Evolutionary conservation across 352 stramenopile species (phyloP).

Genomic region (Nothophytophthora sp.): DNA sequence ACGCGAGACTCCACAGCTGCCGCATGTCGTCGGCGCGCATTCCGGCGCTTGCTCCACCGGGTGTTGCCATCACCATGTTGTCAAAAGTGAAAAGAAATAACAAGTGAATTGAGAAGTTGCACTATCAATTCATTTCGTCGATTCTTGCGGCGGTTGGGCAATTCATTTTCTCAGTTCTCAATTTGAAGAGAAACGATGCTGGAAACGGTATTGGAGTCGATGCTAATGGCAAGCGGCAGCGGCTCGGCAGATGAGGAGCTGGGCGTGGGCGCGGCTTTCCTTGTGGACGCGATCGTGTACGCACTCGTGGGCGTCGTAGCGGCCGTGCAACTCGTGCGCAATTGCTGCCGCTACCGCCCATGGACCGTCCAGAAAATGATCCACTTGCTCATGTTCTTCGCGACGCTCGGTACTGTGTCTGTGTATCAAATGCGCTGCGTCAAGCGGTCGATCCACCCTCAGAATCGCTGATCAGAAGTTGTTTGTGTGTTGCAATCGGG

Average conservation of each 20-base stretch:
- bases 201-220: conserved; percentile 11
- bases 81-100: conserved; percentile 1
- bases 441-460: too few species aligned
- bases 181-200: conserved; percentile 17
- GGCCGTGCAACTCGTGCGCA: conserved; percentile 76
- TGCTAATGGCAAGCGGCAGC: conserved; percentile 8
- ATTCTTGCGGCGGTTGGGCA: conserved; percentile 11
- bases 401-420: conserved; percentile 52
- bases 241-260: conserved; percentile 30
- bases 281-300: conserved; percentile 70
- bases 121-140: not conserved
- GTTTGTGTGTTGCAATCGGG: conserved; percentile 7
- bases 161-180: conserved; percentile 9
- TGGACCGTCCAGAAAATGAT: conserved; percentile 91
- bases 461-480: too few species aligned
- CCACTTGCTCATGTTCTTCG: conserved; percentile 81
- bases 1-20: conserved; percentile 71
- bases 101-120: too few species aligned
- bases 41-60: conserved; percentile 5
- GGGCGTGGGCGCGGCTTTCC: conserved; percentile 64
- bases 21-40: conserved; percentile 28
- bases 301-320: conserved; percentile 57
- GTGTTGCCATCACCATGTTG: conserved; percentile 13
- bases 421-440: not conserved
- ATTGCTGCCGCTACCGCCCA: conserved; percentile 79